phyloP scores from a whole-genome alignment of 2,329 filamentous ascomycete genomes.

The Exutisphaerella laricina region DNA sequence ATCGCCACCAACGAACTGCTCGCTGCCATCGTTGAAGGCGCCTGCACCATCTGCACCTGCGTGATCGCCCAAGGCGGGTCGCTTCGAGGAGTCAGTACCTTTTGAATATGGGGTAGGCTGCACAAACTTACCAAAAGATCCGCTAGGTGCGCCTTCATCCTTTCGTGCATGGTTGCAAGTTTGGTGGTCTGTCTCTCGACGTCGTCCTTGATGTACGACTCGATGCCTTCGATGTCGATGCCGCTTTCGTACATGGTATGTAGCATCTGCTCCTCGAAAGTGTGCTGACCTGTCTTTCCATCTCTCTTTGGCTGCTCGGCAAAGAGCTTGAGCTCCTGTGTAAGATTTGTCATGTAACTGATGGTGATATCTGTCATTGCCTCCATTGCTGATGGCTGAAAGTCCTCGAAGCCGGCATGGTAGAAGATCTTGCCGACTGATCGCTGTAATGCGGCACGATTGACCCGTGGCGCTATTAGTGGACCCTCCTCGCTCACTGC shows the following conservation, averaged over 20 bases:
- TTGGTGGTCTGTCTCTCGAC: conserved; percentile 79
- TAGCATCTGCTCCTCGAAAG: conserved; percentile 76
- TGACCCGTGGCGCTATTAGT: conserved; percentile 76
- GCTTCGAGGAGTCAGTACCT: conserved; percentile 36
- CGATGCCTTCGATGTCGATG: conserved; percentile 71
- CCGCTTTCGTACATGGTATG: conserved; percentile 83
- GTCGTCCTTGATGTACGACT: conserved; percentile 86
- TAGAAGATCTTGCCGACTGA: conserved; percentile 94
- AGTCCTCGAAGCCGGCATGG: conserved; percentile 92
- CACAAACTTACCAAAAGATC: conserved; percentile 61
- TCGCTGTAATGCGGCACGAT: conserved; percentile 77
- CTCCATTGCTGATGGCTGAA: conserved; percentile 90
- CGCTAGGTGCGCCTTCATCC: conserved; percentile 88
- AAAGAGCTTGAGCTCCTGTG: conserved; percentile 73
- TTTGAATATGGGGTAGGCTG: neutral
- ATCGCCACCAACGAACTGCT: conserved; percentile 93
- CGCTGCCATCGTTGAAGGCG: conserved; percentile 92
- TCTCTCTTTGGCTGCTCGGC: conserved; percentile 67
- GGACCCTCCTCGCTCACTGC: conserved; percentile 85
- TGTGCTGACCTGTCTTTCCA: conserved; percentile 56
- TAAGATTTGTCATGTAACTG: conserved; percentile 83
- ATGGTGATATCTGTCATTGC: conserved; percentile 81
- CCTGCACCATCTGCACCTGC: conserved; percentile 76
- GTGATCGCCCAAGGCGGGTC: conserved; percentile 73
- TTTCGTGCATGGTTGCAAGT: conserved; percentile 79